A percentile compares a stretch with the other conserved stretches of the same genome.
Conservation (phyloP, 257 asterid genomes). For the Catharanthus roseus region DNA sequence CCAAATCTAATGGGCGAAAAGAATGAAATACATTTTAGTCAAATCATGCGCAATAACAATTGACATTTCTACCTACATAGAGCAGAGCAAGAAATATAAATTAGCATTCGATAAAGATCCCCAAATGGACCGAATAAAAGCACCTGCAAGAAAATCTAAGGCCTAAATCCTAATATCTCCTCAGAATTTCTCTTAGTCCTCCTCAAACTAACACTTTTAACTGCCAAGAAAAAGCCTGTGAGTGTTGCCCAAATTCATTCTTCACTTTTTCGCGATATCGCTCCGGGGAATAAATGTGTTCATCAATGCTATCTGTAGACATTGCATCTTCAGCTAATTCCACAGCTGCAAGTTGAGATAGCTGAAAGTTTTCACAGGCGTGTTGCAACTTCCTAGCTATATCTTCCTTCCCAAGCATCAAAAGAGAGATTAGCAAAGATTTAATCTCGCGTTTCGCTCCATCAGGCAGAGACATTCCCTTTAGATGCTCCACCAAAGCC, state of each 20-base stretch:
- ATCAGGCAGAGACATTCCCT: slow-evolving; percentile 65
- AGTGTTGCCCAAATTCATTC: slow-evolving; percentile 41
- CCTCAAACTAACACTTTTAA: slow-evolving; percentile 49
- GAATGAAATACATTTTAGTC: too few relatives aligned
- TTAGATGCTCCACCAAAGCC: slow-evolving; percentile 82
- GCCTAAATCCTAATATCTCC: too few relatives aligned
- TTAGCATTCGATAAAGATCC: too few relatives aligned
- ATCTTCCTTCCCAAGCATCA: slow-evolving; percentile 73
- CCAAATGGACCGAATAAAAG: too few relatives aligned
- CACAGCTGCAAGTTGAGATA: slow-evolving; percentile 81
- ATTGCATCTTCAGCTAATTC: slow-evolving; percentile 59
- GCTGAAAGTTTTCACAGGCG: slow-evolving; percentile 54
- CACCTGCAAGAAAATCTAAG: neutral
- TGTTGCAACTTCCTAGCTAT: slow-evolving; percentile 70
- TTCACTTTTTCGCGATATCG: slow-evolving; percentile 41
- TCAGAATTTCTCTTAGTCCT: neutral
- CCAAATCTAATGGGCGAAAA: too few relatives aligned
- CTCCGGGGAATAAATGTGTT: slow-evolving; percentile 48
- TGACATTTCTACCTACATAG: too few relatives aligned
- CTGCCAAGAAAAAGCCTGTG: slow-evolving; percentile 73
- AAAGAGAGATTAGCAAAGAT: slow-evolving; percentile 54
- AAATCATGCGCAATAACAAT: too few relatives aligned
- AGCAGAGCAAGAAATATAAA: too few relatives aligned
- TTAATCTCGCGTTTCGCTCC: slow-evolving; percentile 77
- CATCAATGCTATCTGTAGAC: slow-evolving; percentile 41